A percentile compares a stretch with the other conserved stretches of the same genome.
phyloP scores from a whole-genome alignment of 2,329 filamentous ascomycete genomes.

The Scorias spongiosa region DNA sequence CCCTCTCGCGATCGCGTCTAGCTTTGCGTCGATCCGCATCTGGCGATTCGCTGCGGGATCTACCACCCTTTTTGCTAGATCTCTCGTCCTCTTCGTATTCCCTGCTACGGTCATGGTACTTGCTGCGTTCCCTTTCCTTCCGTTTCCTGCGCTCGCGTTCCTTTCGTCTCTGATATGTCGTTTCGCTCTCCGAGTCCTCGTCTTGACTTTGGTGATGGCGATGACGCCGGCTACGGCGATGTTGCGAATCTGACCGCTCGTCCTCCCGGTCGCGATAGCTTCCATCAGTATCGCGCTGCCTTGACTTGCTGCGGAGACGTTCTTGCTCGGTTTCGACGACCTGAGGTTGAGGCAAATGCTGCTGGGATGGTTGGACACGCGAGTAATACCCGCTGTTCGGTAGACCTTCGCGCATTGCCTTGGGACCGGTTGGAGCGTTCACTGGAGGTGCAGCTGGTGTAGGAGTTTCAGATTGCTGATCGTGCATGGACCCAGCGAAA shows the following conservation, averaged over 20 bases:
- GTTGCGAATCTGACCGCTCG: slow-evolving; percentile 21
- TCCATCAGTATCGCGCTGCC: slow-evolving; percentile 4
- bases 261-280: slow-evolving; percentile 19
- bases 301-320: slow-evolving; percentile 1
- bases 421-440: slow-evolving; percentile 73
- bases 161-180: slow-evolving; percentile 19
- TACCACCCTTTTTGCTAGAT: not conserved
- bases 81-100: slow-evolving; percentile 10
- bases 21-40: slow-evolving; percentile 1
- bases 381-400: slow-evolving; percentile 59
- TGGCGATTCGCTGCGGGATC: not conserved
- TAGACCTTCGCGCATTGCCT: slow-evolving; percentile 81
- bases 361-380: slow-evolving; percentile 5
- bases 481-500: slow-evolving; percentile 16
- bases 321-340: slow-evolving; percentile 1
- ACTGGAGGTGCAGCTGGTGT: slow-evolving; percentile 18
- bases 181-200: slow-evolving; percentile 27
- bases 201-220: slow-evolving; percentile 34
- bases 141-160: slow-evolving; percentile 14
- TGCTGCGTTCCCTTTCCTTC: slow-evolving; percentile 13
- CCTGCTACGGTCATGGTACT: slow-evolving; percentile 16
- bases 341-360: slow-evolving; percentile 2
- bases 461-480: not conserved
- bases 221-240: slow-evolving; percentile 33
- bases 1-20: slow-evolving; percentile 1